These are phyloP conservation scores for Claviceps maximensis DNA, from an alignment of 2,329 filamentous ascomycete genomes.

Conservation along the genomic window DNA sequence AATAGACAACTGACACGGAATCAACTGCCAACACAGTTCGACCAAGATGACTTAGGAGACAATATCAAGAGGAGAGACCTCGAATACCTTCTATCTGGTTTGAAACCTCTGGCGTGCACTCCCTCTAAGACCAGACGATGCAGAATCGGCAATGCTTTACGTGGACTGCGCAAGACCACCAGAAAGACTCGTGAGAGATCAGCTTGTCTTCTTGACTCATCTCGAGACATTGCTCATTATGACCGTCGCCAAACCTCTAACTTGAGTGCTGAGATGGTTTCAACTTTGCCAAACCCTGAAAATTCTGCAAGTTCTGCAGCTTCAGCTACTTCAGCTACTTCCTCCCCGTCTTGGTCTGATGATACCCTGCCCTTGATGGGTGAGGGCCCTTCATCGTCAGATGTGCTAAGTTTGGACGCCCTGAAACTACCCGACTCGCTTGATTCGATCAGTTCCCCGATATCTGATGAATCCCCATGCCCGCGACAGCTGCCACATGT, in stretches of 20 bases:
- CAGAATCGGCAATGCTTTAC: neutral
- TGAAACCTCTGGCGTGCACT: slow-evolving; percentile 1
- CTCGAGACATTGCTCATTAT: neutral
- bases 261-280: neutral
- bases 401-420: neutral
- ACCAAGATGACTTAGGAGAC: neutral
- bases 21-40: neutral
- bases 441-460: neutral
- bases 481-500: neutral
- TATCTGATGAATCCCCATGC: neutral
- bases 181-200: neutral
- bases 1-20: neutral
- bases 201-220: neutral
- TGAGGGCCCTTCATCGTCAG: neutral
- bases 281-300: neutral
- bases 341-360: neutral
- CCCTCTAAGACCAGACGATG: neutral
- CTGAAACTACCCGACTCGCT: neutral
- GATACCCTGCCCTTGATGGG: neutral
- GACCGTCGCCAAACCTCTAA: neutral
- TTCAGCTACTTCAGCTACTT: neutral
- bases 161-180: neutral
- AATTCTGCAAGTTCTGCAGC: neutral
- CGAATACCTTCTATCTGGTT: neutral
- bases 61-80: neutral